Evolutionary conservation across 1,139 yeast species (phyloP), one percentile per base, ranked within the genome.

Genomic region (Pichia sp.): DNA sequence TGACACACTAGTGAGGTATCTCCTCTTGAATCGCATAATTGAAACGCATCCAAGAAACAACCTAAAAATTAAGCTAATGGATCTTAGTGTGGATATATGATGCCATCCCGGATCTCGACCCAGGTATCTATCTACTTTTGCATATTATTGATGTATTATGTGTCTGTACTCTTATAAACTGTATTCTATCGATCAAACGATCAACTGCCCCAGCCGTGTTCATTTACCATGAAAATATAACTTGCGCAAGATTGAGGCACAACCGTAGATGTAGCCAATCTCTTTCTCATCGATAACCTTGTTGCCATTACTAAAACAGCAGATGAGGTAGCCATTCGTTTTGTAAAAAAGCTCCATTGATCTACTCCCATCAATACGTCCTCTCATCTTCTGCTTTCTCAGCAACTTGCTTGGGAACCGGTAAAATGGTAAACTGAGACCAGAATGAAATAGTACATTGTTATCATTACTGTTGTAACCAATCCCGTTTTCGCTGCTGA

Each of bases 271-370:
- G 32, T 64, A 65, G 29, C 76, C 74, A 21, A 77, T 62, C 35
- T 65, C 65, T 3, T 62, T 65, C 1, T 64, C 63, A 11, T 60
- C 52, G 34, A 72, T 60, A 3, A 50, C 55, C 10, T 59, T 56
- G 19, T 55, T 52, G 0, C 41, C 38, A 27, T 62, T 58, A 34
- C 62, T 63, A 49, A 76, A 74, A 11, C 71, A 67, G 1, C 72
- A 76, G 46, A 79, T 61, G 28, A 78, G 51, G 45, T 64, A 77
- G 0, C 85, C 85, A 1, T 81, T 80, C 13, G 73, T 63, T 42
- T 72, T 63, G 40, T 69, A 59, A 44, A 63, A 69, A 12, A 76
- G 60, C 20, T 70, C 73, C 29, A 66, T 49, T 19, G 15, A 20
- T 6, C 44, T 43, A 10, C 34, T 39, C 16, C 31, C 19, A 3